Base-by-base conservation (phyloP, 2,329 filamentous ascomycete species). In the Neofusicoccum cordaticola region DNA sequence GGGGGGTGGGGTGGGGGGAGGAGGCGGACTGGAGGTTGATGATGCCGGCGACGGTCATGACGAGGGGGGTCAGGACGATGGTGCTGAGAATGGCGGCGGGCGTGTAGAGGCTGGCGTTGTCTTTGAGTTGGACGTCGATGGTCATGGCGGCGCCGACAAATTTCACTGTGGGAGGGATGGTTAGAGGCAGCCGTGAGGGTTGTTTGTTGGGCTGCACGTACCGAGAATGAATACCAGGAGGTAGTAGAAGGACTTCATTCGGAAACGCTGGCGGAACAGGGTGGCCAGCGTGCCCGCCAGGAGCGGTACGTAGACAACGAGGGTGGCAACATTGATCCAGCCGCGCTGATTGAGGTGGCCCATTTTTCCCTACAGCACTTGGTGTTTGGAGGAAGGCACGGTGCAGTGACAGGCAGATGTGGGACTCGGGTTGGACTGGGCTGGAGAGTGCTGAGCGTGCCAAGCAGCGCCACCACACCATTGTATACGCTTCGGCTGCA, bases 61-160 rank as follows among this genome's bases (percentile, higher is more conserved):
- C 9, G n/a, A 56, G 51, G 1, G 51, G 51, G n/a, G 51, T 56
- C 17, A 56, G 51, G 35, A 56, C 51, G 35, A 56, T 41, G 51
- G 51, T 56, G 51, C 51, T 56, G 35, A 56, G 51, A 17, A 56
- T 56, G 35, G 51, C 51, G 19, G 51, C 51, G 19, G 51, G 51
- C 9, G 51, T 56, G 51, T 56, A 56, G 51, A 56, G 51, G 17
- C 35, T n/a, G 11, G 51, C 17, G 51, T 42, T 56, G 51, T 56
- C 22, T 22, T 42, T 56, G 37, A 56, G 35, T 3, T 56, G 51
- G 17, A 56, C 51, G 51, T 56, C 51, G 37, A 56, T 56, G 5
- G 51, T 56, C 51, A 56, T 56, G n/a, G 35, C 37, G 35, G 51
- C 51, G 35, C 51, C 51, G 37, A 56, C 51, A 13, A 15, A 56